These are phyloP conservation scores for Tylopilus vinaceipallidus DNA, from an alignment of 768 basidiomycete genomes.

Conservation along the genomic window DNA sequence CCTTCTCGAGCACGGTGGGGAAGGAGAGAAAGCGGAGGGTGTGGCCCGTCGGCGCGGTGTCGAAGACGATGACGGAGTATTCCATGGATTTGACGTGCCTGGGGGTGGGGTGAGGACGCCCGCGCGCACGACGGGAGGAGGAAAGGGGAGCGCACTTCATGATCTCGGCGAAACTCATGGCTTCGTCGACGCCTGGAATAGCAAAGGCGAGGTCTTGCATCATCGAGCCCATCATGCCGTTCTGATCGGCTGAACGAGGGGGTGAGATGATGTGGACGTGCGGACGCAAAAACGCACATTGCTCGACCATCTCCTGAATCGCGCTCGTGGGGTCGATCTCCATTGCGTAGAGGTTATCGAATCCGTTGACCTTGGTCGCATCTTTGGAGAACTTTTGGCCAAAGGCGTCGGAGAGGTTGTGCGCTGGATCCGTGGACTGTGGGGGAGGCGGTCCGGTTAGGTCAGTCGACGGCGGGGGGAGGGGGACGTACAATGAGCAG, in stretches of 20 bases:
- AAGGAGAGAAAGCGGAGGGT: constrained; percentile 99
- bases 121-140: too few relatives aligned
- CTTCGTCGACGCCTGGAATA: constrained; percentile 98
- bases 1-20: constrained; percentile 96
- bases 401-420: constrained; percentile 98
- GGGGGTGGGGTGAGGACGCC: constrained; percentile 1
- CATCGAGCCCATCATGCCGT: constrained; percentile 98
- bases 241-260: constrained; percentile 63
- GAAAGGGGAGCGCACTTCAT: constrained; percentile 72
- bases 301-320: constrained; percentile 99
- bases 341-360: constrained; percentile 96
- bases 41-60: constrained; percentile 98
- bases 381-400: constrained; percentile 99
- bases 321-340: constrained; percentile 98
- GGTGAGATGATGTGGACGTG: neutral
- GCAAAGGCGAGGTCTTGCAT: constrained; percentile 99
- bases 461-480: neutral
- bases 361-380: constrained; percentile 96
- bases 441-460: neutral
- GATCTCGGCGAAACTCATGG: constrained; percentile 99
- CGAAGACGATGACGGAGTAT: constrained; percentile 99
- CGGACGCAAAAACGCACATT: constrained; percentile 52
- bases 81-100: constrained; percentile 99
- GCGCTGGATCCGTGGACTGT: constrained; percentile 99
- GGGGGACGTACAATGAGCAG: constrained; percentile 78